These are phyloP conservation scores for Clarireedia homoeocarpa DNA, from an alignment of 2,329 filamentous ascomycete genomes.

Conservation along the genomic window DNA sequence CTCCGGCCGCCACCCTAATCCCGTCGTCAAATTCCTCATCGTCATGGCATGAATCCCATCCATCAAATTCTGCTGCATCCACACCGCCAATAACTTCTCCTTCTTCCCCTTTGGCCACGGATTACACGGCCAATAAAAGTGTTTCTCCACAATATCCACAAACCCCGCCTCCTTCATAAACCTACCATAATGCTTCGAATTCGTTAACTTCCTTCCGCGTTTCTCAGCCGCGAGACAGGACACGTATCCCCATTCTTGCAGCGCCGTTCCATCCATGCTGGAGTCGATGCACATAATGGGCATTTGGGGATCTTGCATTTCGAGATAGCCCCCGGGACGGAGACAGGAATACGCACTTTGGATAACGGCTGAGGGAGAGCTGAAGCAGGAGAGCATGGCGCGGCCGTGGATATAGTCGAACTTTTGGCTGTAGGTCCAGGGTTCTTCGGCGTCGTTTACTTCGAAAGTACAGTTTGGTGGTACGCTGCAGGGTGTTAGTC, in stretches of 20 bases:
- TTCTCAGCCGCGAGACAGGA: conserved; percentile 1
- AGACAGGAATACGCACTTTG: background rate
- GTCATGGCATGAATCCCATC: conserved; percentile 21
- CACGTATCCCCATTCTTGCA: conserved; percentile 4
- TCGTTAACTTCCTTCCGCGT: conserved; percentile 4
- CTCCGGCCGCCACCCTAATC: conserved; percentile 32
- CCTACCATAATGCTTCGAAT: conserved; percentile 25
- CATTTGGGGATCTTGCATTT: conserved; percentile 11
- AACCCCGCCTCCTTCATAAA: conserved; percentile 46
- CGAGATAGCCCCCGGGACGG: conserved; percentile 11
- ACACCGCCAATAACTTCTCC: conserved; percentile 42
- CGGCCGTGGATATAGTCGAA: conserved; percentile 45
- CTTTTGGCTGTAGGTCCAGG: conserved; percentile 38
- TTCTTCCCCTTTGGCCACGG: conserved; percentile 44
- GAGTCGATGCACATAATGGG: background rate
- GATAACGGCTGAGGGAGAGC: conserved; percentile 33
- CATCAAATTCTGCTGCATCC: conserved; percentile 18
- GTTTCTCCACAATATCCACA: conserved; percentile 39
- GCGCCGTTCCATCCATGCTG: background rate
- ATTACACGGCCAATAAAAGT: conserved; percentile 43
- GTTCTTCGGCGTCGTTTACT: conserved; percentile 42
- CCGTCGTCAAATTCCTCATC: conserved; percentile 32
- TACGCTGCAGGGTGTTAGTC: conserved; percentile 6
- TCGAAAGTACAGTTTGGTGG: conserved; percentile 46
- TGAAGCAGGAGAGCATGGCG: conserved; percentile 30